These are phyloP conservation scores for Mentha longifolia DNA, from an alignment of 257 asterid genomes.

Conservation along the genomic window DNA sequence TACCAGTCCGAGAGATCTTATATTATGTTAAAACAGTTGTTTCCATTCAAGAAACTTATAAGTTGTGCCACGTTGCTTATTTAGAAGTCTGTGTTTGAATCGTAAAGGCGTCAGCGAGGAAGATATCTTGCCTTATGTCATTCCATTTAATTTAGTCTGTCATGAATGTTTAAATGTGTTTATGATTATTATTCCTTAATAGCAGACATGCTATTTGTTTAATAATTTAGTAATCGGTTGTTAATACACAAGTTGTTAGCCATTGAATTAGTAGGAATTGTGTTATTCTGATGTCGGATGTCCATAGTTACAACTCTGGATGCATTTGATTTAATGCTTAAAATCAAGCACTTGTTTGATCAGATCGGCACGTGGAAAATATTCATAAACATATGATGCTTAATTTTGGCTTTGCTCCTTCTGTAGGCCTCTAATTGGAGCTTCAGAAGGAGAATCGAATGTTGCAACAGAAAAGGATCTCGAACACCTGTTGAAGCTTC, in stretches of 20 bases:
- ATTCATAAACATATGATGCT: conserved; percentile 2
- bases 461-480: conserved; percentile 69
- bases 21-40: not conserved
- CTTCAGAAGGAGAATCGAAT: conserved; percentile 49
- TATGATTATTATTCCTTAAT: not conserved
- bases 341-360: not conserved
- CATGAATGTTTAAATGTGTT: conserved; percentile 1
- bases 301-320: conserved; percentile 6
- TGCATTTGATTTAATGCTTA: not conserved
- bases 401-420: conserved; percentile 28
- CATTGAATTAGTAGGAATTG: not conserved
- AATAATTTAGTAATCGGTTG: not conserved
- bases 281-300: not conserved
- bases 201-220: not conserved
- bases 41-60: not conserved
- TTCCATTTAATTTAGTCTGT: not conserved
- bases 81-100: conserved; percentile 16
- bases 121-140: not conserved
- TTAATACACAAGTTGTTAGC: not conserved
- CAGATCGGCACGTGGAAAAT: conserved; percentile 1
- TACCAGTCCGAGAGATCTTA: not conserved
- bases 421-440: conserved; percentile 51
- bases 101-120: conserved; percentile 12
- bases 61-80: conserved; percentile 12
- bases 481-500: conserved; percentile 67